Conservation (phyloP, 139 green algal genomes). For the Micromonas pusilla region DNA sequence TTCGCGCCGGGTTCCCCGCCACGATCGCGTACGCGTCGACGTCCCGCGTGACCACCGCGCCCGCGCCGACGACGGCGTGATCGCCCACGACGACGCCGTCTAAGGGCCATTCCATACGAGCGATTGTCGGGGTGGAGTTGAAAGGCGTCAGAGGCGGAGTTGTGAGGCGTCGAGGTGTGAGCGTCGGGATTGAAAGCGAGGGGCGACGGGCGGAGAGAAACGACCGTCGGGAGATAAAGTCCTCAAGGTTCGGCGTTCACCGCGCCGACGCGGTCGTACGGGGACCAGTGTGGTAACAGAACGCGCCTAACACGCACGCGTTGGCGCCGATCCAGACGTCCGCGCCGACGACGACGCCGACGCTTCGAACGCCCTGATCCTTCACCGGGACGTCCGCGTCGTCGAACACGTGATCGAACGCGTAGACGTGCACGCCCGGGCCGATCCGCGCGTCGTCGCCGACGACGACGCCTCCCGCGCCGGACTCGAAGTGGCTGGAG, state of each 20-base stretch:
- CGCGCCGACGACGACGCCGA: background rate
- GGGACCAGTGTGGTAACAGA: no score
- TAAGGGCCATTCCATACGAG: no score
- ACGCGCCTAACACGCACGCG: no score
- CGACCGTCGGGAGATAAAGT: no score
- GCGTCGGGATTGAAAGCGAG: no score
- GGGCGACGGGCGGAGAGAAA: no score
- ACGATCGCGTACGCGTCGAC: background rate
- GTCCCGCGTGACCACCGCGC: slow-evolving; percentile 5
- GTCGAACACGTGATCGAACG: slow-evolving; percentile 15
- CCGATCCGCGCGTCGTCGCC: background rate
- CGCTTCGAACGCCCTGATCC: background rate
- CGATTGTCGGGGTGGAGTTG: no score
- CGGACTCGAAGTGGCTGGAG: background rate
- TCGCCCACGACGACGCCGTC: slow-evolving; percentile 9
- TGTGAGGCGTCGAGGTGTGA: no score
- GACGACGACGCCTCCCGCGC: background rate
- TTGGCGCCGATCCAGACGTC: slow-evolving; percentile 20
- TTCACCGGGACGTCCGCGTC: background rate
- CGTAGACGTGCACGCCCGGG: background rate
- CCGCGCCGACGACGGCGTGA: slow-evolving; percentile 4
- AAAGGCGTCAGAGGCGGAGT: no score
- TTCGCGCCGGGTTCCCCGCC: background rate
- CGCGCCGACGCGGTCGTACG: no score
- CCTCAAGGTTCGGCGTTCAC: no score